Evolutionary conservation across 441 rosid species (phyloP), one percentile per base, ranked within the genome.

Genomic region (Brassica hybrid): DNA sequence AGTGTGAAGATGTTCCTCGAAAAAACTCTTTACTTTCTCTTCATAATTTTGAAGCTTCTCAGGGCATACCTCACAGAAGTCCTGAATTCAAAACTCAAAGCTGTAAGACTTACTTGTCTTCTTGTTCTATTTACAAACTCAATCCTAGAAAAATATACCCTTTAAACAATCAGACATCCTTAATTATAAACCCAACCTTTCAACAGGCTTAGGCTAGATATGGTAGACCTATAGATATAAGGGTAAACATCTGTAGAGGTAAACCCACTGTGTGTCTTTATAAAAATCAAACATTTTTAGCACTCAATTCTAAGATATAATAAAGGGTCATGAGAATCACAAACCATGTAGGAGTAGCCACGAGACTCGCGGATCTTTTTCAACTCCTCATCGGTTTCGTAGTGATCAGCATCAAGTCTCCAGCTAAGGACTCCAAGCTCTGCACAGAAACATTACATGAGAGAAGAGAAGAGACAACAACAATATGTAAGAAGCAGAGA

Each of bases 401-500:
- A 90, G 69, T 88, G 83, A 80, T 96, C 98, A 52, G 98, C 97
- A 87, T 94, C 94, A 70, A 94, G 84, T 57, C 78, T 81, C 99
- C 98, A 96, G 84, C 96, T 83, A 12, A 92, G 92, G 1, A 92
- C 97, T 67, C 99, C 98, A n/a, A 94, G 88, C 81, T 63, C 58
- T 71, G 6, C 14, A 6, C 69, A 50, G 11, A 48, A 27, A 61
- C 69, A 60, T 25, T 62, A 16, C 56, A 65, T 64, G 36, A 14
- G 85, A 73, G 23, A 62, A 17, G 6, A 30, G 5, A 21, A 21
- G 0, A n/a, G n/a, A 13, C 6, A 13, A 13, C 10, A 3, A 43
- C 13, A 12, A 16, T 4, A 54, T 9, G 18, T 11, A 43, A 4
- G 19, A 65, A 62, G 34, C 58, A 72, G 45, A 77, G 38, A 67